These are phyloP conservation scores for Chaetomium strumarium DNA, from an alignment of 2,329 filamentous ascomycete genomes.

Conservation along the genomic window DNA sequence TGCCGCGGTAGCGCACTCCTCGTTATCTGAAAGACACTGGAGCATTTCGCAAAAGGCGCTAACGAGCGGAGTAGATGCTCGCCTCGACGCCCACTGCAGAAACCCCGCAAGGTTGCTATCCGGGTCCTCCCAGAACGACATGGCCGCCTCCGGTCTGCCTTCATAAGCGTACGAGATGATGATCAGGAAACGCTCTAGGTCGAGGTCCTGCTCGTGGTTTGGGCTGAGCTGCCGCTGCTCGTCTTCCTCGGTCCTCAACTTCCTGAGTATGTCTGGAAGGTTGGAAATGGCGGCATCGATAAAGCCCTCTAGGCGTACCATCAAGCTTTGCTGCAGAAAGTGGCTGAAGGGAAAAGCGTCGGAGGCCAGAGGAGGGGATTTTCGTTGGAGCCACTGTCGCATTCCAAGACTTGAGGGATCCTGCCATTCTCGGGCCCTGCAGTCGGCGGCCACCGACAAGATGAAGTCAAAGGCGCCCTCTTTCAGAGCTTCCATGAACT, in stretches of 20 bases:
- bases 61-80: conserved; percentile 91
- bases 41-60: conserved; percentile 97
- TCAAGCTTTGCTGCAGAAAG: conserved; percentile 66
- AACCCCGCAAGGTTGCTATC: conserved; percentile 94
- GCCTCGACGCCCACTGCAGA: conserved; percentile 90
- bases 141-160: conserved; percentile 73
- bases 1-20: conserved; percentile 74
- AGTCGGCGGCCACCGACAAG: conserved; percentile 74
- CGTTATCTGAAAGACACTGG: conserved; percentile 76
- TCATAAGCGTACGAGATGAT: conserved; percentile 92
- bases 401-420: conserved; percentile 80
- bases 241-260: conserved; percentile 81
- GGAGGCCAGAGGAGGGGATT: conserved; percentile 61
- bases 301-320: conserved; percentile 79
- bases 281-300: conserved; percentile 92
- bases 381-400: conserved; percentile 74
- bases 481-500: conserved; percentile 71
- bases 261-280: conserved; percentile 84
- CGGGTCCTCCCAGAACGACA: conserved; percentile 85
- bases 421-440: conserved; percentile 76
- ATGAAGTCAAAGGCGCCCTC: conserved; percentile 92
- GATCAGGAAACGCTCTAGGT: conserved; percentile 84
- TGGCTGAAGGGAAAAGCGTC: conserved; percentile 65
- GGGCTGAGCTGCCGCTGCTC: conserved; percentile 69
- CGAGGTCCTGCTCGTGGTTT: conserved; percentile 59